phyloP scores from a whole-genome alignment of 73 alveolate genomes.

The Tetrahymena borealis region DNA sequence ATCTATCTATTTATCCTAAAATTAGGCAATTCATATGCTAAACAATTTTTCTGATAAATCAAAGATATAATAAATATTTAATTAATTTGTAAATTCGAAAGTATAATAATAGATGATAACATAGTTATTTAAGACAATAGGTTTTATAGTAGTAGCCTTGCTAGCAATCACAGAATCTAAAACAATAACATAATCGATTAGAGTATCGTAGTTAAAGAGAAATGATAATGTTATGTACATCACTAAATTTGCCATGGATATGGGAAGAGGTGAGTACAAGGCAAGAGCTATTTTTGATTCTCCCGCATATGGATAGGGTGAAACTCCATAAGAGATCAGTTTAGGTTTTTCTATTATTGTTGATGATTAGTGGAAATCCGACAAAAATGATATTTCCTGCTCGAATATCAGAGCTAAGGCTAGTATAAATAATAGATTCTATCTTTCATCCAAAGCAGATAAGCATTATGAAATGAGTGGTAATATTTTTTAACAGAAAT shows the following conservation, averaged over 20 bases:
- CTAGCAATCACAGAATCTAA: neutral
- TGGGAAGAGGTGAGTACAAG: neutral
- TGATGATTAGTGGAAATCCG: neutral
- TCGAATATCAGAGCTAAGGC: neutral
- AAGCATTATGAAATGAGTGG: neutral
- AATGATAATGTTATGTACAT: neutral
- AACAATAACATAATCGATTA: neutral
- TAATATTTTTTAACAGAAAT: neutral
- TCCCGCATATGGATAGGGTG: neutral
- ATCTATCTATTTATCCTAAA: too few relatives aligned
- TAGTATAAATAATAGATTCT: neutral
- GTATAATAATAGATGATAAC: too few relatives aligned
- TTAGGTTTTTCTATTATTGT: neutral
- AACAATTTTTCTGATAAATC: too few relatives aligned
- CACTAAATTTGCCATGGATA: neutral
- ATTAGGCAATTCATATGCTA: too few relatives aligned
- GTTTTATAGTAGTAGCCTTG: too few relatives aligned
- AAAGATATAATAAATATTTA: too few relatives aligned
- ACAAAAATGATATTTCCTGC: neutral
- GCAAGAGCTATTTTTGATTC: neutral
- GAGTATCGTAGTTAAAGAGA: neutral
- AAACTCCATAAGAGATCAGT: neutral
- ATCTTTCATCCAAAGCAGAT: neutral
- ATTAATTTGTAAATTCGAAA: too few relatives aligned
- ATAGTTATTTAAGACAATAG: too few relatives aligned